A percentile compares a stretch with the other conserved stretches of the same genome.
phyloP scores from a whole-genome alignment of 2,329 filamentous ascomycete genomes.

The Nemania bipapillata region DNA sequence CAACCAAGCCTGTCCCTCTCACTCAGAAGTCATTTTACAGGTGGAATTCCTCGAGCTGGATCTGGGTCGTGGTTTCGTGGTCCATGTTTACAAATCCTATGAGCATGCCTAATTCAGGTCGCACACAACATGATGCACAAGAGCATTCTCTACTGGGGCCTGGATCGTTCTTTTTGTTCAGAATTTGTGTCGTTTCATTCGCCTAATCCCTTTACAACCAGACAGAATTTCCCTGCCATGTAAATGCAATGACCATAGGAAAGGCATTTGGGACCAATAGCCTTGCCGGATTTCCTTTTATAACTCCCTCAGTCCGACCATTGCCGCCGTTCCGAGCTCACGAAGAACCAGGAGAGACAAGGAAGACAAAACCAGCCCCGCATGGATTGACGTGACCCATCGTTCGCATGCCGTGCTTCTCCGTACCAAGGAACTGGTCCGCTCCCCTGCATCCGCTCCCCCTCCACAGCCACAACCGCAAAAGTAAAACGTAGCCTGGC shows the following conservation, averaged over 20 bases:
- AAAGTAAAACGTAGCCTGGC: slow-evolving; percentile 33
- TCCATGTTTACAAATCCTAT: neutral
- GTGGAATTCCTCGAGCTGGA: neutral
- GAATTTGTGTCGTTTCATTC: slow-evolving; percentile 62
- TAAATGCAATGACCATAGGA: slow-evolving; percentile 60
- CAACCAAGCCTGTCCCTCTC: neutral
- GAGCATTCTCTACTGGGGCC: slow-evolving; percentile 13
- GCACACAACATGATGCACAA: neutral
- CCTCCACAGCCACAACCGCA: slow-evolving; percentile 40
- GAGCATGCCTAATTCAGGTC: neutral
- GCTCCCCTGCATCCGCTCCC: slow-evolving; percentile 39
- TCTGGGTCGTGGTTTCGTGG: neutral
- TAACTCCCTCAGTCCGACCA: slow-evolving; percentile 53
- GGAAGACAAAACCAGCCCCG: slow-evolving; percentile 38
- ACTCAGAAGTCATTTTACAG: neutral
- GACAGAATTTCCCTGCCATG: slow-evolving; percentile 60
- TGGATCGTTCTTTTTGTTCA: slow-evolving; percentile 36
- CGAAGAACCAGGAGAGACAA: slow-evolving; percentile 41
- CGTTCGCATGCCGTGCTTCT: slow-evolving; percentile 44
- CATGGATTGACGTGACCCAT: slow-evolving; percentile 38
- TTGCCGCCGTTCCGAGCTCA: slow-evolving; percentile 44
- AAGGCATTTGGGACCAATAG: slow-evolving; percentile 49
- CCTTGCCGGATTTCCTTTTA: slow-evolving; percentile 51
- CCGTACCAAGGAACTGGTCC: slow-evolving; percentile 51
- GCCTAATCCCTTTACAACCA: slow-evolving; percentile 64